Evolutionary conservation across 1,284 basidiomycete species (phyloP).

Genomic region (Microbotryum intermedium): DNA sequence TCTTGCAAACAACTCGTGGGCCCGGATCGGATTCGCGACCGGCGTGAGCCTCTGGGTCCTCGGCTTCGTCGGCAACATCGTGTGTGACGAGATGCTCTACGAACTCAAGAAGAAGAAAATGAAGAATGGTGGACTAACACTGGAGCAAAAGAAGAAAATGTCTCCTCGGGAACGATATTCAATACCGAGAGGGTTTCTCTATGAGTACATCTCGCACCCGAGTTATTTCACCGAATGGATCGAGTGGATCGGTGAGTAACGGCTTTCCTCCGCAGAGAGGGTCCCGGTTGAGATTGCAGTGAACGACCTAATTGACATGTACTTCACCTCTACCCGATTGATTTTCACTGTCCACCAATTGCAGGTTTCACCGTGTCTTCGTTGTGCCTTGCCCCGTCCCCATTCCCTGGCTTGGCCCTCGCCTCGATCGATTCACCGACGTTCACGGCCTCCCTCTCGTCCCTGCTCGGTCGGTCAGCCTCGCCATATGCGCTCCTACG

Average conservation of each 20-base stretch:
- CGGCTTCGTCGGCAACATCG: constrained; percentile 30
- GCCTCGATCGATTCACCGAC: background rate
- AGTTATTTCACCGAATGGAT: constrained; percentile 33
- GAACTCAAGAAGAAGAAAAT: constrained; percentile 17
- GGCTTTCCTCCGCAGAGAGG: background rate
- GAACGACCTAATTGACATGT: too few species aligned
- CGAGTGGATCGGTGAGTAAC: constrained; percentile 32
- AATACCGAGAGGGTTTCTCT: constrained; percentile 31
- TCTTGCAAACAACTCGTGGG: background rate
- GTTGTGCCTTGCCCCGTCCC: constrained; percentile 1
- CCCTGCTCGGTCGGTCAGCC: background rate
- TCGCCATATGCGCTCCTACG: constrained; percentile 2
- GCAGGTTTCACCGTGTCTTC: constrained; percentile 3
- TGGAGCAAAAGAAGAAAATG: background rate
- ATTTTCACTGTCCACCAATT: background rate
- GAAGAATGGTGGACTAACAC: background rate
- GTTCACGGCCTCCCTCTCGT: background rate
- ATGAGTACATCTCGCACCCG: constrained; percentile 27
- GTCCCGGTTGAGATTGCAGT: too few species aligned
- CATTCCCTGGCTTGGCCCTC: constrained; percentile 4
- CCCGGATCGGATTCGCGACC: constrained; percentile 11
- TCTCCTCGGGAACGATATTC: constrained; percentile 24
- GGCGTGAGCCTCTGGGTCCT: constrained; percentile 25
- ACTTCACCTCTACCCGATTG: background rate
- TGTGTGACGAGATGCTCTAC: constrained; percentile 33